Evolutionary conservation across 2,329 filamentous ascomycete genomes (phyloP), one percentile per base, ranked within the genome.

Genomic region (Tolypocladium tundrense): DNA sequence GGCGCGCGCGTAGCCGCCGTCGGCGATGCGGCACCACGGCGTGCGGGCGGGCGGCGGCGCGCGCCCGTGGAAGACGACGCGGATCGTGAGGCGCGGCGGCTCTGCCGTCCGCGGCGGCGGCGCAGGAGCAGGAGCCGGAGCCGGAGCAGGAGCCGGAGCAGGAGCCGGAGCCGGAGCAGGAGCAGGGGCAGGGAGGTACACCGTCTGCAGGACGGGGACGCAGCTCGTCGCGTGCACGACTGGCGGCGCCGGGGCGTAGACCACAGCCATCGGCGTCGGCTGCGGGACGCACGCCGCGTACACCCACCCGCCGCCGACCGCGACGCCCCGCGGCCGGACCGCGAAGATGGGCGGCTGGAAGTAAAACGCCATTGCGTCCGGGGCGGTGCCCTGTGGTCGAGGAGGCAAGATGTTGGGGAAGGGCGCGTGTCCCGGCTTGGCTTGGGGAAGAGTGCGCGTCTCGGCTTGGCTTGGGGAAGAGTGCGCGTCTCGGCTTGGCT

Each of bases 331-430:
- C 31, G 48, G 58, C 19, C 33, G 60, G 37, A 33, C 45, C 40
- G 39, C 50, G n/a, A 71, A 65, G 43, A 68, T 55, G 27, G 67
- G 65, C 14, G 64, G 60, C 27, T 65, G 67, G 48, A 68, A 64
- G 50, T 65, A 61, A 33, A 61, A 68, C 0, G 64, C 13, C 68
- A 71, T 71, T 8, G 8, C 55, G 9, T 48, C 14, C 31, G 7
- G 7, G 19, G 10, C 45, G 19, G 24, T 6, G 4, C 5, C 27
- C 27, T 31, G 6, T 31, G 27, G 27, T 27, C 27, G 27, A 31
- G 27, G 27, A 31, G 13, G 31, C 31, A 33, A 33, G 31, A 9
- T 33, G 31, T 9, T 39, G 5, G 33, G 53, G 33, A 39, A 16
- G 27, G 3, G 27, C 27, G 27, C 4, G 27, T 27, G 27, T 27